Percentiles rank a stretch among this genome's conserved stretches.
These are phyloP conservation scores for Xylariaceae sp. DNA, from an alignment of 2,329 filamentous ascomycete species.

Conservation along the genomic window DNA sequence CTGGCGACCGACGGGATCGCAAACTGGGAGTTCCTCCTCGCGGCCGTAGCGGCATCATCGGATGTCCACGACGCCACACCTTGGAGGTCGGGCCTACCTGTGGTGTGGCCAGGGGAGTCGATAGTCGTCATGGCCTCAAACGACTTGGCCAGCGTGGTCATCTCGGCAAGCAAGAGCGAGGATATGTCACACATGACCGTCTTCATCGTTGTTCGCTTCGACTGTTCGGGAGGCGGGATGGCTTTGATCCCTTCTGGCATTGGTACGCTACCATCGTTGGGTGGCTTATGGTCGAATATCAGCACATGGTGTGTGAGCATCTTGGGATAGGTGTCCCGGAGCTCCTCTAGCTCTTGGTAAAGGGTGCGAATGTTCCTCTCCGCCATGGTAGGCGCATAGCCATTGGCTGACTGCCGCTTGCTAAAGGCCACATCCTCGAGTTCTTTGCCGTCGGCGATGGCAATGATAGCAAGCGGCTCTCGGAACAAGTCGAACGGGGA, in stretches of 20 bases:
- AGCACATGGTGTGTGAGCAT: conserved; percentile 73
- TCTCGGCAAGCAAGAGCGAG: conserved; percentile 66
- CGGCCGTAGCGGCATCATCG: conserved; percentile 36
- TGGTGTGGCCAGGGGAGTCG: conserved; percentile 63
- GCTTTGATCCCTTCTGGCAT: conserved; percentile 63
- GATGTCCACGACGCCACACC: conserved; percentile 35
- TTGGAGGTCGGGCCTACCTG: conserved; percentile 36
- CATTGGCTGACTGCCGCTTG: conserved; percentile 49
- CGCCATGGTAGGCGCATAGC: conserved; percentile 42
- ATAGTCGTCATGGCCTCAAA: conserved; percentile 69
- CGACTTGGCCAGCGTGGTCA: conserved; percentile 67
- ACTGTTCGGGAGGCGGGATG: conserved; percentile 63
- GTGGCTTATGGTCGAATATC: conserved; percentile 66
- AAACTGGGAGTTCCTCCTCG: conserved; percentile 53
- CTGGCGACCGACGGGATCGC: conserved; percentile 41
- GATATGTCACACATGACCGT: conserved; percentile 76
- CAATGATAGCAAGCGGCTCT: conserved; percentile 77
- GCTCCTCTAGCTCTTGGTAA: conserved; percentile 62
- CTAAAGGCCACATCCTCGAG: conserved; percentile 49
- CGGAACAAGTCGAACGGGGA: conserved; percentile 88
- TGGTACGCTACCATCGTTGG: conserved; percentile 43
- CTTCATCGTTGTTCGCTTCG: conserved; percentile 73
- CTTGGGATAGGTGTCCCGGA: conserved; percentile 68
- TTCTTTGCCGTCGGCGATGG: conserved; percentile 76
- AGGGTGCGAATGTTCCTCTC: conserved; percentile 55